Percentiles rank a stretch among this genome's conserved stretches.
phyloP scores from a whole-genome alignment of 1,284 basidiomycete genomes.

The Irpex sp. region DNA sequence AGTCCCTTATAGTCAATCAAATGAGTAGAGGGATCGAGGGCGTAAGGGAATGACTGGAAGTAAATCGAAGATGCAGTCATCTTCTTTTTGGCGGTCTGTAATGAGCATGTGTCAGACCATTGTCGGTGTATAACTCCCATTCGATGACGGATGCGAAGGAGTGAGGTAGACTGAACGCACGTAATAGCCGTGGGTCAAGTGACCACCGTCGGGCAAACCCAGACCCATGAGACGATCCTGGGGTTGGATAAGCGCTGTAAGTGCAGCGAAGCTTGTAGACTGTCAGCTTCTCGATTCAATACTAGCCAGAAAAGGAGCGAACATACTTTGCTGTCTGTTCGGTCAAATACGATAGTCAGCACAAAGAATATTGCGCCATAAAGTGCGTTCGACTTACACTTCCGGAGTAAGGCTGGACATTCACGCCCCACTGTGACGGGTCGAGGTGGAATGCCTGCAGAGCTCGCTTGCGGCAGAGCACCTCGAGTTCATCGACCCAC shows the following conservation, averaged over 20 bases:
- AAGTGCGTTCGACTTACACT: slow-evolving; percentile 36
- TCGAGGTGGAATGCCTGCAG: slow-evolving; percentile 97
- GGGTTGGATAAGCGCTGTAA: slow-evolving; percentile 95
- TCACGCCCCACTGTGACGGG: slow-evolving; percentile 93
- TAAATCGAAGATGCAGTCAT: slow-evolving; percentile 99
- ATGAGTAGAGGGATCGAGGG: slow-evolving; percentile 81
- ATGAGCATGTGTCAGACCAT: background rate
- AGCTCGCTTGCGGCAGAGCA: slow-evolving; percentile 93
- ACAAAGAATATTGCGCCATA: background rate
- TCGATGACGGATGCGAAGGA: too few relatives aligned
- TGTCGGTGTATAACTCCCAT: background rate
- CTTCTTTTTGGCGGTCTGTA: slow-evolving; percentile 96
- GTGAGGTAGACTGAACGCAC: slow-evolving; percentile 35
- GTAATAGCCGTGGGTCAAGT: slow-evolving; percentile 98
- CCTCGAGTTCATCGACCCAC: slow-evolving; percentile 95
- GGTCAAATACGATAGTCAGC: slow-evolving; percentile 7
- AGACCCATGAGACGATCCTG: slow-evolving; percentile 99
- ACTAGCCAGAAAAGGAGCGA: background rate
- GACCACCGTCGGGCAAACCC: slow-evolving; percentile 96
- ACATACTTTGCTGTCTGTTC: slow-evolving; percentile 79
- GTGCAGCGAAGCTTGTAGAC: slow-evolving; percentile 82
- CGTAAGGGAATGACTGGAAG: slow-evolving; percentile 99
- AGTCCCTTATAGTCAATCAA: slow-evolving; percentile 90
- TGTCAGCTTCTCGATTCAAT: slow-evolving; percentile 5
- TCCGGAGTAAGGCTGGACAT: slow-evolving; percentile 98